A percentile compares a stretch with the other conserved stretches of the same genome.
Evolutionary conservation across 768 basidiomycete genomes (phyloP).

Genomic region (Psilocybe sp.): DNA sequence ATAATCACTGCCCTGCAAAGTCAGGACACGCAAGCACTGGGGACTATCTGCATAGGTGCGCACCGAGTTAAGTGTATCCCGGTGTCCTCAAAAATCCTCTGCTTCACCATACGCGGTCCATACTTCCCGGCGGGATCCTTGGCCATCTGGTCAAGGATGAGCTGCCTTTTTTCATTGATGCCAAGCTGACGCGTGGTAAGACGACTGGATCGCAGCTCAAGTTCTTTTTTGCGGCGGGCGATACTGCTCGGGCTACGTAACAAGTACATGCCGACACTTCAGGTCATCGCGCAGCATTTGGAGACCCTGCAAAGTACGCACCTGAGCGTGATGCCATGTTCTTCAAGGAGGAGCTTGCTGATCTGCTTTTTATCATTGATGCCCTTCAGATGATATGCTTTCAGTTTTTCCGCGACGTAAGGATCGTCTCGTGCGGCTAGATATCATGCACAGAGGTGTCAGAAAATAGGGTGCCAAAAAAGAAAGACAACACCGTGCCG

Average conservation of each 20-base stretch:
- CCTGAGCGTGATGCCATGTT: neutral
- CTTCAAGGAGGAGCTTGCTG: neutral
- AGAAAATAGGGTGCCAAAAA: too few species aligned
- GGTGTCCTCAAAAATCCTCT: neutral
- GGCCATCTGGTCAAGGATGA: neutral
- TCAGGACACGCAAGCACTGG: neutral
- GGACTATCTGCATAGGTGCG: too few species aligned
- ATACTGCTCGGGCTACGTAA: neutral
- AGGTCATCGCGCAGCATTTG: neutral
- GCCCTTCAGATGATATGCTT: neutral
- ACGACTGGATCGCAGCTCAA: neutral
- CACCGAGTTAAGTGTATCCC: neutral
- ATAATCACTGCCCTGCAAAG: neutral
- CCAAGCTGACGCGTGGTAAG: neutral
- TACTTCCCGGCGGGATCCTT: neutral
- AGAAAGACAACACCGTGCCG: too few species aligned
- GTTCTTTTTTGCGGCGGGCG: neutral
- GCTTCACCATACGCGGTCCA: neutral
- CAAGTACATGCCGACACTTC: neutral
- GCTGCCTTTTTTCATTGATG: neutral
- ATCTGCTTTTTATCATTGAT: neutral
- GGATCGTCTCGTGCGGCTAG: neutral
- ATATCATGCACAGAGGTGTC: too few species aligned
- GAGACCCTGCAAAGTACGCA: neutral
- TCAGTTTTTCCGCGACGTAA: neutral